These are phyloP conservation scores for Euryodendron excelsum DNA, from an alignment of 148 eudicot species.

Conservation along the genomic window DNA sequence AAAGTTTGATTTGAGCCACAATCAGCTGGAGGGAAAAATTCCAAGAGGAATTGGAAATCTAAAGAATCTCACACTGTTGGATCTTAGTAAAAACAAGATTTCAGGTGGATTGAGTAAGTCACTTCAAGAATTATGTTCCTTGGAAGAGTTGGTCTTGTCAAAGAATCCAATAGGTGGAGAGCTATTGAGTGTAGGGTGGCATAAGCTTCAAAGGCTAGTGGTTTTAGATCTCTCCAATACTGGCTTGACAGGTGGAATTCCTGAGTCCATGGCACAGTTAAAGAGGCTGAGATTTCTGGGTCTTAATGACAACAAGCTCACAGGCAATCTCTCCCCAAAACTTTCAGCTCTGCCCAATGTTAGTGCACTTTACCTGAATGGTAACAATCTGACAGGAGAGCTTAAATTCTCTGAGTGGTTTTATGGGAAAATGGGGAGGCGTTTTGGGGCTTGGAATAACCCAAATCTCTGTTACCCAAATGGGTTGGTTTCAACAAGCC, in stretches of 20 bases:
- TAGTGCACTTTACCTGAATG: conserved; percentile 66
- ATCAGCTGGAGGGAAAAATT: conserved; percentile 54
- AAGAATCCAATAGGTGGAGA: conserved; percentile 74
- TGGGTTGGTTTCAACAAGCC: conserved; percentile 24
- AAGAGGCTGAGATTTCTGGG: conserved; percentile 67
- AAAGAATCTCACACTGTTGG: conserved; percentile 67
- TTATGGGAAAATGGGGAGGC: conserved; percentile 71
- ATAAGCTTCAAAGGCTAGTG: conserved; percentile 39
- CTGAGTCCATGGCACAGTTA: conserved; percentile 52
- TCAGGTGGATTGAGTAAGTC: conserved; percentile 58
- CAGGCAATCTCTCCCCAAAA: conserved; percentile 55
- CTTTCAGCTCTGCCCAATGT: conserved; percentile 52
- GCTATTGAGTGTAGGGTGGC: conserved; percentile 51
- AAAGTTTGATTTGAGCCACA: conserved; percentile 85
- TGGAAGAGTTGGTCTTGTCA: conserved; percentile 71
- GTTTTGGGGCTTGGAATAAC: conserved; percentile 81
- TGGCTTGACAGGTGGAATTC: conserved; percentile 62
- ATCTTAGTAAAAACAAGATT: conserved; percentile 62
- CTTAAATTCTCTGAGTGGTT: conserved; percentile 53
- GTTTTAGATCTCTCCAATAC: conserved; percentile 60
- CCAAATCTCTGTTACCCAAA: conserved; percentile 60
- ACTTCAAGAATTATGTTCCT: conserved; percentile 54
- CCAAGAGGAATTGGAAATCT: conserved; percentile 48
- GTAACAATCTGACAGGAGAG: conserved; percentile 71
- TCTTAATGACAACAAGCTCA: conserved; percentile 60